These are phyloP conservation scores for Euphorbia schlechtendalii DNA, from an alignment of 441 rosid species.

Conservation along the genomic window DNA sequence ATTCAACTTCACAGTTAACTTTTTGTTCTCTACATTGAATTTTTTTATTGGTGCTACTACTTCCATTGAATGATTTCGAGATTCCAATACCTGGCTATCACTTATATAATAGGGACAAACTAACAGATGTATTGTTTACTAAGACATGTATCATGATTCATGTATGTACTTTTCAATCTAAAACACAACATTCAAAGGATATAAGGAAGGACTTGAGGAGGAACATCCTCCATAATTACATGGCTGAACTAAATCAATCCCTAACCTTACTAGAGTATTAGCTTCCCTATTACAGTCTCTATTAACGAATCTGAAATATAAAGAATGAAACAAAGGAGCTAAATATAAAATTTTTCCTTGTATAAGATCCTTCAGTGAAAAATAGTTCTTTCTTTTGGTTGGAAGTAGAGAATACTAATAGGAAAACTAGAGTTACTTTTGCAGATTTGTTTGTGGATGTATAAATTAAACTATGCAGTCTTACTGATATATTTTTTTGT, in stretches of 20 bases:
- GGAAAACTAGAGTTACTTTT: neutral
- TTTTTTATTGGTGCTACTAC: neutral
- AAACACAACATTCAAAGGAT: too few relatives aligned
- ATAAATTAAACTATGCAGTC: neutral
- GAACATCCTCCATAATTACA: too few relatives aligned
- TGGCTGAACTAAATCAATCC: too few relatives aligned
- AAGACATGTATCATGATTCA: neutral
- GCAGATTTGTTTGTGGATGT: neutral
- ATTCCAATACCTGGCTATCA: neutral
- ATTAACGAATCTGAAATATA: too few relatives aligned
- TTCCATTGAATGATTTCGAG: neutral
- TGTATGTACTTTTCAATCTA: too few relatives aligned
- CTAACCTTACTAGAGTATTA: too few relatives aligned
- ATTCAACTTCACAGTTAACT: neutral
- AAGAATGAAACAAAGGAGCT: too few relatives aligned
- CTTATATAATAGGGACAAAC: neutral
- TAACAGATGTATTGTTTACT: neutral
- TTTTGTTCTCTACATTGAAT: neutral
- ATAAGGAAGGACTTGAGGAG: too few relatives aligned
- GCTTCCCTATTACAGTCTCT: too few relatives aligned
- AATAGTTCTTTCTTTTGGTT: neutral
- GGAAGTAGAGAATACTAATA: conserved; percentile 1
- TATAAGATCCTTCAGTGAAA: too few relatives aligned
- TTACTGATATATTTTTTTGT: conserved; percentile 23
- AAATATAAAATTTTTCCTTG: too few relatives aligned